These are phyloP conservation scores for Phytophthora pseudosyringae DNA, from an alignment of 352 stramenopile species.

Conservation along the genomic window DNA sequence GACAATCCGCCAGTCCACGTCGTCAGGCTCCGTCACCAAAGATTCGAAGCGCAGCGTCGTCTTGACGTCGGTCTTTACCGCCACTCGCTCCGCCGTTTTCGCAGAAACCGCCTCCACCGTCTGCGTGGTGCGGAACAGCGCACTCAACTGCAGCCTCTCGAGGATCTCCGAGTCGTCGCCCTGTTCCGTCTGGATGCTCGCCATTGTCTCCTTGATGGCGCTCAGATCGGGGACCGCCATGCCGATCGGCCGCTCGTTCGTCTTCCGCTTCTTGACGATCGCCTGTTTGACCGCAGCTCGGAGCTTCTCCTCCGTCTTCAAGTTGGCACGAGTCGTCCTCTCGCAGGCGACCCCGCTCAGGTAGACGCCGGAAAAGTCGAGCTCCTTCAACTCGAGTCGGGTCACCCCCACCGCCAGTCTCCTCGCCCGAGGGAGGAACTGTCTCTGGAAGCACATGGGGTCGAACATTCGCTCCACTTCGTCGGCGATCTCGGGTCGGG, in stretches of 20 bases:
- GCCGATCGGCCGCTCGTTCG: not conserved
- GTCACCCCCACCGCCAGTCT: conserved; percentile 19
- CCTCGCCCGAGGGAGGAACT: conserved; percentile 34
- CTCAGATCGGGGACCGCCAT: conserved; percentile 4
- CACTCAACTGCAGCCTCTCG: conserved; percentile 49
- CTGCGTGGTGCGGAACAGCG: conserved; percentile 47
- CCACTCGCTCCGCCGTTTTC: not conserved
- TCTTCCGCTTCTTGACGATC: conserved; percentile 5
- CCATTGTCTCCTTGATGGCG: conserved; percentile 10
- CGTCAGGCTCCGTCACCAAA: conserved; percentile 36
- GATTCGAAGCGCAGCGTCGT: conserved; percentile 35
- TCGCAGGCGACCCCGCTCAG: conserved; percentile 33
- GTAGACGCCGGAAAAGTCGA: conserved; percentile 45
- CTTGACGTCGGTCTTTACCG: conserved; percentile 21
- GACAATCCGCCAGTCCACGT: conserved; percentile 45
- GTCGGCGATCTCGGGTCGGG: conserved; percentile 18
- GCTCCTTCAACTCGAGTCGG: conserved; percentile 37
- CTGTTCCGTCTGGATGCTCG: conserved; percentile 2
- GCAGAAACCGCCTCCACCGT: conserved; percentile 43
- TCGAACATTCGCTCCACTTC: conserved; percentile 26
- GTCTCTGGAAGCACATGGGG: conserved; percentile 35
- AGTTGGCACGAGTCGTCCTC: conserved; percentile 29
- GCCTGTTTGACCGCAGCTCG: conserved; percentile 4
- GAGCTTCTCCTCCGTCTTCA: conserved; percentile 33
- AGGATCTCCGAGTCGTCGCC: conserved; percentile 40